Percentiles rank a stretch among this genome's conserved stretches.
phyloP scores from a whole-genome alignment of 208 protist species.

The Wallacemonas sp. region DNA sequence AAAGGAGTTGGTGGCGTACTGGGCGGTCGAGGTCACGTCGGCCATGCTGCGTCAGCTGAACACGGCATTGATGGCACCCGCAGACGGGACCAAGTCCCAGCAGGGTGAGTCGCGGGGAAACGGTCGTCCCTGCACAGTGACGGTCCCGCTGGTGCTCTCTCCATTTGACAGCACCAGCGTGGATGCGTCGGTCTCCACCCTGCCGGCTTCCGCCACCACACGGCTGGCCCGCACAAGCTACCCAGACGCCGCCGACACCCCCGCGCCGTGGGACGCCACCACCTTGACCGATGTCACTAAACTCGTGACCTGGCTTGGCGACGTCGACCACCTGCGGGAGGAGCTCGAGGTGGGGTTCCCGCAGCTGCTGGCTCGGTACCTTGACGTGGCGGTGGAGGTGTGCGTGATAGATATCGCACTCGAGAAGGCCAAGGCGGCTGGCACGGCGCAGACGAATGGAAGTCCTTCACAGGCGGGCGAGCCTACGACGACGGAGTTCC shows the following conservation, averaged over 20 bases:
- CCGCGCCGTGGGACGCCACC: background rate
- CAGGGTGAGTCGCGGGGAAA: too few species aligned
- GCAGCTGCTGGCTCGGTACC: slow-evolving; percentile 9
- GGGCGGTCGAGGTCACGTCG: slow-evolving; percentile 1
- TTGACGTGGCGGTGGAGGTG: slow-evolving; percentile 8
- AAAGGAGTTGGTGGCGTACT: slow-evolving; percentile 7
- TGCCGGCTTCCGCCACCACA: background rate
- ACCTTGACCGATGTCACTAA: slow-evolving; percentile 19
- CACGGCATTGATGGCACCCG: slow-evolving; percentile 3
- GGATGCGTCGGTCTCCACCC: background rate
- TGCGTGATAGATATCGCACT: background rate
- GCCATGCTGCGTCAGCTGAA: slow-evolving; percentile 12
- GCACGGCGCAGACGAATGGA: too few species aligned
- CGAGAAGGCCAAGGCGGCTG: background rate
- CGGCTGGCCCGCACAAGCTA: background rate
- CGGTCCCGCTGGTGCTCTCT: too few species aligned
- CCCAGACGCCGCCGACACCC: background rate
- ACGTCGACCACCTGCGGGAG: slow-evolving; percentile 7
- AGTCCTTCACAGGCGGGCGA: background rate
- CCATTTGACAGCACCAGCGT: background rate
- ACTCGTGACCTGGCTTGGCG: slow-evolving; percentile 22
- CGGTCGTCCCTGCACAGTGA: too few species aligned
- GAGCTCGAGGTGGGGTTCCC: slow-evolving; percentile 26
- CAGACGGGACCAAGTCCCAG: too few species aligned
- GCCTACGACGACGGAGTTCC: background rate